Evolutionary conservation across 1,284 basidiomycete genomes (phyloP), one percentile per base, ranked within the genome.

Genomic region (Ganoderma boninense): DNA sequence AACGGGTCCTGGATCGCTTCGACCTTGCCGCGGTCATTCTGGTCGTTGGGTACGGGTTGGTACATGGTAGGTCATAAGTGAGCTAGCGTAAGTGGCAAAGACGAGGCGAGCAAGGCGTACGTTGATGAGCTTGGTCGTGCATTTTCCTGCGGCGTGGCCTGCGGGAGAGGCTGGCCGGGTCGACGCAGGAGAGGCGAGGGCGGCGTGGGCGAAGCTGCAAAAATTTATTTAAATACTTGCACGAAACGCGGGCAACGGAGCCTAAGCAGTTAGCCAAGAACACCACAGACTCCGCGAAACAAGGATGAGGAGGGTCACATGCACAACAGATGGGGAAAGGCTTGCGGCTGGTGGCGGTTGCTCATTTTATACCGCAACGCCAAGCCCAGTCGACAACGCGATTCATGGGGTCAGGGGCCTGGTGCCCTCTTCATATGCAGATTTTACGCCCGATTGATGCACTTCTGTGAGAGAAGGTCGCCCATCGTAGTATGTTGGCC

Each of bases 111-210:
- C 38, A 4, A 40, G 7, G 57, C 68, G 1, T 44, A 69, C 64
- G 64, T 69, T 62, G 46, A 69, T 65, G 29, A 43, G 14, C 20
- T 65, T 49, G 43, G 35, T 32, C 43, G 23, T 32, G 42, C 62
- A 65, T 14, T 38, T 65, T 56, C 52, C 52, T 23, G n/a, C 13
- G 10, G 49, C 23, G 13, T n/a, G 23, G 4, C 2, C 11, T 6
- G 13, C 4, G 23, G 26, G 49, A 14, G 49, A 54, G 5, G 13
- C 4, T 38, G 29, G 38, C 54, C 35, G 26, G 14, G 49, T 2
- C 42, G n/a, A 35, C 49, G 23, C 38, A 26, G 43, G 20, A 4
- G 10, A n/a, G 6, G n/a, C 32, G 26, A 40, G 38, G 13, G 35
- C 59, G 20, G 32, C 29, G 32, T 29, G 54, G 4, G 49, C 11